Conservation (phyloP, 805 yeast genomes). For the Candida sakaeoensis region DNA sequence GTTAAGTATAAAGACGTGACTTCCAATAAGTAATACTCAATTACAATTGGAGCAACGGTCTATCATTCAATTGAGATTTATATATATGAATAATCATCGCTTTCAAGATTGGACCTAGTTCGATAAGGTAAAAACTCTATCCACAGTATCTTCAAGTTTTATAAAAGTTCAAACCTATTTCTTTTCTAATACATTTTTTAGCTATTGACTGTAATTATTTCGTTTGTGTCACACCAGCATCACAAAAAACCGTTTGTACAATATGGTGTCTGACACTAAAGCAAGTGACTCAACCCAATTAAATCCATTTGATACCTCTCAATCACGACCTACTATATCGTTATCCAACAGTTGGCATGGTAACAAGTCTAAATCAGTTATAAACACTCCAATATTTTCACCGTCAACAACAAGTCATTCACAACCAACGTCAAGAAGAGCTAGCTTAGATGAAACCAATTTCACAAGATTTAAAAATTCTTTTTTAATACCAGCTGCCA, state of each 20-base stretch:
- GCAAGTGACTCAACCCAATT: background rate
- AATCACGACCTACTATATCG: background rate
- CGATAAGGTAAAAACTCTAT: too few relatives aligned
- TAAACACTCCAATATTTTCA: slow-evolving; percentile 1
- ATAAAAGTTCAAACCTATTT: too few relatives aligned
- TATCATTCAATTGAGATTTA: too few relatives aligned
- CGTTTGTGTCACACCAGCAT: background rate
- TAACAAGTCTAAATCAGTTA: slow-evolving; percentile 5
- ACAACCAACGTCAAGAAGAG: slow-evolving; percentile 9
- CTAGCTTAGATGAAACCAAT: slow-evolving; percentile 11
- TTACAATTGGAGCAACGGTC: too few relatives aligned
- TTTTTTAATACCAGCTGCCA: slow-evolving; percentile 24
- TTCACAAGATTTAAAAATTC: slow-evolving; percentile 17
- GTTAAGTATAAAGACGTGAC: too few relatives aligned
- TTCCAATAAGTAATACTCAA: too few relatives aligned
- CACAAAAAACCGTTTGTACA: background rate
- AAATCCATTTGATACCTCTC: slow-evolving; percentile 1
- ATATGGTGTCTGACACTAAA: background rate
- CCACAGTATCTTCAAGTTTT: too few relatives aligned
- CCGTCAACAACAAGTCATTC: background rate
- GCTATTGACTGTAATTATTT: too few relatives aligned
- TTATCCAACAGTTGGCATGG: slow-evolving; percentile 10
- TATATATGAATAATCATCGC: too few relatives aligned
- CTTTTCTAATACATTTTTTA: too few relatives aligned
- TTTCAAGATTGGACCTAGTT: too few relatives aligned